Conservation (phyloP, 176 grass and related monocot genomes). For the Carex littledalei region DNA sequence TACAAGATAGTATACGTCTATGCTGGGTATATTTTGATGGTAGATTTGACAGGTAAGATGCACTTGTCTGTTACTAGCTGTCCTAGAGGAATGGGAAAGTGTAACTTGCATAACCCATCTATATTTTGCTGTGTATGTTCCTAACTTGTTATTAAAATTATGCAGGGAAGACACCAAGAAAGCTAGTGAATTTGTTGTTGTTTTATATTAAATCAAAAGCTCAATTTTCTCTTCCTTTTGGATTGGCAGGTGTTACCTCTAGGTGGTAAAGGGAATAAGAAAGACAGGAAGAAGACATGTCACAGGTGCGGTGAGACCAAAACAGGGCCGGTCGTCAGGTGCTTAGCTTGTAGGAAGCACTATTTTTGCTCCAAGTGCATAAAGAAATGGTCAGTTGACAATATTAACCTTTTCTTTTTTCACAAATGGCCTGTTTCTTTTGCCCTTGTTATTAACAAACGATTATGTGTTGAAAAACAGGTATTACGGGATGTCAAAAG, state of each 20-base stretch:
- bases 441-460: slow-evolving; percentile 19
- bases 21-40: not conserved
- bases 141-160: not conserved
- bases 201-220: not conserved
- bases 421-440: not conserved
- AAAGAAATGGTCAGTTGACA: slow-evolving; percentile 53
- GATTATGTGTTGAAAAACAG: slow-evolving; percentile 27
- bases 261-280: slow-evolving; percentile 45
- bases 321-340: slow-evolving; percentile 42
- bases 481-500: slow-evolving; percentile 67
- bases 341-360: slow-evolving; percentile 50
- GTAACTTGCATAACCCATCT: not conserved
- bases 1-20: slow-evolving; percentile 25
- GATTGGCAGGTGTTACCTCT: slow-evolving; percentile 43
- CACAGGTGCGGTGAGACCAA: slow-evolving; percentile 64
- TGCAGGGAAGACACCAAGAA: too few relatives aligned
- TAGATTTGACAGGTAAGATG: not conserved
- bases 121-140: not conserved
- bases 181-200: not conserved
- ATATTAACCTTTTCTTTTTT: slow-evolving; percentile 8
- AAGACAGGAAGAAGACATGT: slow-evolving; percentile 40
- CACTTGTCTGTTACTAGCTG: not conserved
- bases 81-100: not conserved
- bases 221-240: slow-evolving; percentile 5
- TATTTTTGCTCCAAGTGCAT: slow-evolving; percentile 83